Conservation (phyloP, 2,329 filamentous ascomycete species). For the Trichoderma sp. region DNA sequence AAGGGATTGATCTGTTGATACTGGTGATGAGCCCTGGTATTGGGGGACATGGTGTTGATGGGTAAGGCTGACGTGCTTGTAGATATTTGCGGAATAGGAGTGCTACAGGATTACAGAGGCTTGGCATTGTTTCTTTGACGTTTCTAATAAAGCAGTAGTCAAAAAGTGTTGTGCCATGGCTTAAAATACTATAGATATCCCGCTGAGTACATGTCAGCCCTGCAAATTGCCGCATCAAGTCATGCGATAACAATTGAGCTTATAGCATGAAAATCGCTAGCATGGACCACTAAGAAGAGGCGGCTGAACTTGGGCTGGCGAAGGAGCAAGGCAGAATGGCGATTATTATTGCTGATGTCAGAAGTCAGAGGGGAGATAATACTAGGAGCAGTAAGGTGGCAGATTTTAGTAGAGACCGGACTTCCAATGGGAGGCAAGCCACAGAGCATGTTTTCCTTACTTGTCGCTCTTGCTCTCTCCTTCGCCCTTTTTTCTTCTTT, state of each 20-base stretch:
- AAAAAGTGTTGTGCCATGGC: neutral
- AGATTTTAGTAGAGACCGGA: neutral
- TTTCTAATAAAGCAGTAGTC: neutral
- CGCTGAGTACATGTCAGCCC: conserved; percentile 1
- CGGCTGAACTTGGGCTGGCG: neutral
- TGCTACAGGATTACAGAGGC: neutral
- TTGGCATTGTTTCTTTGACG: neutral
- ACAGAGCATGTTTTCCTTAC: neutral
- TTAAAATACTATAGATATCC: neutral
- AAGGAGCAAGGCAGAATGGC: conserved; percentile 4
- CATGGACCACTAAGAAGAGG: neutral
- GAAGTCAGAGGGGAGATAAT: neutral
- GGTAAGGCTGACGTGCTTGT: neutral
- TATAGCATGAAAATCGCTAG: neutral
- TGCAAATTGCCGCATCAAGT: neutral
- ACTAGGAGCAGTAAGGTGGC: neutral
- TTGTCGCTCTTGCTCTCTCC: neutral
- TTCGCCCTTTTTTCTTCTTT: neutral
- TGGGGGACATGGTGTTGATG: neutral
- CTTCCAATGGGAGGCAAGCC: neutral
- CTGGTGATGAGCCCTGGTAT: neutral
- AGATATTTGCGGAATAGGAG: neutral
- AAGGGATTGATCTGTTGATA: neutral
- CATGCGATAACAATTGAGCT: neutral
- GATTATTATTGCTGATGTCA: conserved; percentile 6